A percentile compares a stretch with the other conserved stretches of the same genome.
Evolutionary conservation across 2,329 filamentous ascomycete species (phyloP).

Genomic region (Apiospora arundinis): DNA sequence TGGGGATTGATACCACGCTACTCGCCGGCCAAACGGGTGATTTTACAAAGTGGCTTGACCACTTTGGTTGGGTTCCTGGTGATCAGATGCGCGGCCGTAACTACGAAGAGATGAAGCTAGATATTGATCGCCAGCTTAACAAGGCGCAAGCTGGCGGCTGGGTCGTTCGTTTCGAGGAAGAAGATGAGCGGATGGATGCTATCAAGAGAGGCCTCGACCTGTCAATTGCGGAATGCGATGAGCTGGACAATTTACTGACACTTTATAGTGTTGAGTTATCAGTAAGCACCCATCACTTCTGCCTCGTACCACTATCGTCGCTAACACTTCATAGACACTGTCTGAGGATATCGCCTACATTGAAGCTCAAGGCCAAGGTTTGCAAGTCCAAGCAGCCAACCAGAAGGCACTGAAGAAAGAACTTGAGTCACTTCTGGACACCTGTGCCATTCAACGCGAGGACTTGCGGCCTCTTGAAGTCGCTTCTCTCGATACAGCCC

Average conservation of each 20-base stretch:
- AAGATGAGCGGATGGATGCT: conserved; percentile 87
- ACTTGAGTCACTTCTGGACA: conserved; percentile 85
- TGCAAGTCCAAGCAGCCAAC: conserved; percentile 96
- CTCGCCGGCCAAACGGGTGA: conserved; percentile 79
- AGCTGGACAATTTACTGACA: conserved; percentile 91
- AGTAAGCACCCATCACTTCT: conserved; percentile 56
- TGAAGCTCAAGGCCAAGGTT: conserved; percentile 93
- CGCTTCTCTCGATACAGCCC: conserved; percentile 73
- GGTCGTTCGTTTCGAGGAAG: conserved; percentile 82
- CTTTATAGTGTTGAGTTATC: conserved; percentile 94
- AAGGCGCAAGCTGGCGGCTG: conserved; percentile 92
- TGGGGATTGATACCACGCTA: conserved; percentile 80
- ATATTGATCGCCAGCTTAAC: conserved; percentile 86
- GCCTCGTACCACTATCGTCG: neutral
- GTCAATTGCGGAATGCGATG: conserved; percentile 94
- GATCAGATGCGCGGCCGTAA: conserved; percentile 76
- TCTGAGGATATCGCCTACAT: conserved; percentile 97
- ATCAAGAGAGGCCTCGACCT: conserved; percentile 87
- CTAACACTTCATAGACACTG: conserved; percentile 68
- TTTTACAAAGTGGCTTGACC: conserved; percentile 81
- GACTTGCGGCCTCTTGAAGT: conserved; percentile 77
- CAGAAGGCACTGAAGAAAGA: conserved; percentile 93
- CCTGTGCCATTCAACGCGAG: conserved; percentile 81
- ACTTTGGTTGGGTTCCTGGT: conserved; percentile 86
- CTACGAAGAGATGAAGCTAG: conserved; percentile 80